These are phyloP conservation scores for Colletotrichum tanaceti DNA, from an alignment of 2,329 filamentous ascomycete genomes.

Conservation along the genomic window DNA sequence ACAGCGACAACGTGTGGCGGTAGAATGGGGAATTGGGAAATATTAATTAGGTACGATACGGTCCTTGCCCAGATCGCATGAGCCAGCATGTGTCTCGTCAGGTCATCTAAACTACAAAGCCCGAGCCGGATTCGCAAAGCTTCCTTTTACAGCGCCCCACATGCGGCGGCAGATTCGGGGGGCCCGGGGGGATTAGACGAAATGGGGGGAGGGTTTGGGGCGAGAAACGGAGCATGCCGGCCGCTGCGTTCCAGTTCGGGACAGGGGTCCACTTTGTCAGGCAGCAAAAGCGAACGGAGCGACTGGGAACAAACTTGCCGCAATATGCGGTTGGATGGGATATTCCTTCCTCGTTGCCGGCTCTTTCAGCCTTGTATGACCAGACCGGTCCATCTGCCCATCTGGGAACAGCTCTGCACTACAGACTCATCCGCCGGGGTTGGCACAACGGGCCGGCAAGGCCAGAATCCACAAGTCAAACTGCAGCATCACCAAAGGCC, in stretches of 20 bases:
- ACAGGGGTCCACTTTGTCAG: conserved; percentile 29
- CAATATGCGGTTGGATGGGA: not conserved
- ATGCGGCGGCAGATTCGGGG: conserved; percentile 1
- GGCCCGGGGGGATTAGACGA: not conserved
- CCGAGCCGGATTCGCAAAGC: conserved; percentile 3
- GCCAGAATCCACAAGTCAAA: conserved; percentile 23
- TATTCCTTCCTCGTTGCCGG: not conserved
- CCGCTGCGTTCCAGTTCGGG: conserved; percentile 36
- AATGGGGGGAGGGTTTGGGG: conserved; percentile 18
- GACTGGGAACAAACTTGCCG: not conserved
- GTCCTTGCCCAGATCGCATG: not conserved
- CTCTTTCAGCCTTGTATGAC: not conserved
- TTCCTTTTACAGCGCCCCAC: not conserved
- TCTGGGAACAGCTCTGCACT: not conserved
- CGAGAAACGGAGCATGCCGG: conserved; percentile 30
- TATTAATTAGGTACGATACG: too few species aligned
- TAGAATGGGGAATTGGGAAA: not conserved
- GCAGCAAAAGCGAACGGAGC: not conserved
- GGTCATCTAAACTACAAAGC: not conserved
- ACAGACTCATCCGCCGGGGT: not conserved
- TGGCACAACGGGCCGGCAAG: not conserved
- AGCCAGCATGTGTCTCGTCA: conserved; percentile 5
- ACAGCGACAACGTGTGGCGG: not conserved
- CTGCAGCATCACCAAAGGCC: not conserved
- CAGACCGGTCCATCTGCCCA: not conserved